Conservation (phyloP, 305 asterid species). For the Fraxinus velutina region DNA sequence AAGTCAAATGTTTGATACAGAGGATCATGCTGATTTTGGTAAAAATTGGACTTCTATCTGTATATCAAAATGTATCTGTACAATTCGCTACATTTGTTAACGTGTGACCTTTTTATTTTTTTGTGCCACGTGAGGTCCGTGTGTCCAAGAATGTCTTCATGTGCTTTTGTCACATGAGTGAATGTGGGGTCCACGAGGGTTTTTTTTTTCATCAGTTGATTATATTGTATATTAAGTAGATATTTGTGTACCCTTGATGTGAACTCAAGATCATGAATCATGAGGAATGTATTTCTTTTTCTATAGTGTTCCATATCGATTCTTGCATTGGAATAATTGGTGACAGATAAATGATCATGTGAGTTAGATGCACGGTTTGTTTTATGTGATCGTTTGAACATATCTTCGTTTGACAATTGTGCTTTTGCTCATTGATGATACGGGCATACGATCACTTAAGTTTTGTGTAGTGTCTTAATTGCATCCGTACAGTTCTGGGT, state of each 20-base stretch:
- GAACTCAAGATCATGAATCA: background rate
- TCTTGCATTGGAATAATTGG: background rate
- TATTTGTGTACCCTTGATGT: background rate
- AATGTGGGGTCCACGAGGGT: background rate
- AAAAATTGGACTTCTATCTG: background rate
- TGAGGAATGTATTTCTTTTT: background rate
- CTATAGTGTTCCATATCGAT: background rate
- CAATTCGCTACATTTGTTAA: background rate
- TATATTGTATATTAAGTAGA: background rate
- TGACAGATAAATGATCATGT: background rate
- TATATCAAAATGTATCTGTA: background rate
- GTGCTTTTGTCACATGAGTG: slow-evolving; percentile 8
- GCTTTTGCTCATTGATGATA: background rate
- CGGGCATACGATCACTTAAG: background rate
- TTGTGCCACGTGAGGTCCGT: slow-evolving; percentile 31
- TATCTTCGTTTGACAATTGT: background rate
- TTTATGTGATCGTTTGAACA: background rate
- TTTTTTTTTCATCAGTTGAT: background rate
- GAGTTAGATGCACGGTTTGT: background rate
- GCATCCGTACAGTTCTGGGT: background rate
- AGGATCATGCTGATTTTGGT: background rate
- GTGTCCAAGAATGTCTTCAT: slow-evolving; percentile 27
- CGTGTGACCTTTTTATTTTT: background rate
- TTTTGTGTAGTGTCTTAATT: background rate
- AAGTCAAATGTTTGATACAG: background rate